A percentile compares a stretch with the other conserved stretches of the same genome.
Conservation (phyloP, 768 basidiomycete genomes). For the Auricularia cornea region DNA sequence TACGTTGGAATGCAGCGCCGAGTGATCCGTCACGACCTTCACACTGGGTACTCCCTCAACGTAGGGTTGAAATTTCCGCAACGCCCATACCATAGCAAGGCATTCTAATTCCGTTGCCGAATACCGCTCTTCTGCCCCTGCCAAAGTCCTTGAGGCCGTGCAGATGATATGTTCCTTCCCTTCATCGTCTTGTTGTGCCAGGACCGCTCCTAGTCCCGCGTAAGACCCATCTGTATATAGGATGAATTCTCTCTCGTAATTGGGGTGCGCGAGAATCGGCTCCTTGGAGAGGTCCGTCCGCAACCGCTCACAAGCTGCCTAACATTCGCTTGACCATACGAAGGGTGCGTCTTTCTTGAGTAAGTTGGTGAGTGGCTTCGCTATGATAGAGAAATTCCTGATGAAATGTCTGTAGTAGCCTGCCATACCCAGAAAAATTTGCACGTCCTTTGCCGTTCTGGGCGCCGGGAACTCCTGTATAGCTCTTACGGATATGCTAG, state of each 20-base stretch:
- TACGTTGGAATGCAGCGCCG: not conserved
- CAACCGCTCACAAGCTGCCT: not conserved
- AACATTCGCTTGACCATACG: not conserved
- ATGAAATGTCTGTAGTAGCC: slow-evolving; percentile 27
- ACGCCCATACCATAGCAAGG: not conserved
- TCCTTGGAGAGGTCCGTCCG: not conserved
- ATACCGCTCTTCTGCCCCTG: not conserved
- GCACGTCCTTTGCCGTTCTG: slow-evolving; percentile 11
- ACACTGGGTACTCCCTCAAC: not conserved
- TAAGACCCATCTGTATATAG: not conserved
- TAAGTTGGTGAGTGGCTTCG: not conserved
- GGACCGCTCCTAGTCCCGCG: not conserved
- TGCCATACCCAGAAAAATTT: slow-evolving; percentile 19
- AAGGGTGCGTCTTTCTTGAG: not conserved
- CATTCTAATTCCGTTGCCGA: not conserved
- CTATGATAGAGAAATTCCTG: slow-evolving; percentile 17
- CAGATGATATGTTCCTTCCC: not conserved
- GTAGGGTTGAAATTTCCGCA: not conserved
- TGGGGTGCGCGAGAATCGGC: not conserved
- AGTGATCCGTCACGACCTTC: not conserved
- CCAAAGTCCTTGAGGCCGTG: not conserved
- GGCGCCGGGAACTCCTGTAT: slow-evolving; percentile 23
- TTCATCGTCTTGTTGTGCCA: not conserved
- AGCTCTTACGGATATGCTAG: no score
- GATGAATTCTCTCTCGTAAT: not conserved